Percentiles rank a stretch among this genome's conserved stretches.
phyloP scores from a whole-genome alignment of 768 basidiomycete genomes.

The Paxillus involutus region DNA sequence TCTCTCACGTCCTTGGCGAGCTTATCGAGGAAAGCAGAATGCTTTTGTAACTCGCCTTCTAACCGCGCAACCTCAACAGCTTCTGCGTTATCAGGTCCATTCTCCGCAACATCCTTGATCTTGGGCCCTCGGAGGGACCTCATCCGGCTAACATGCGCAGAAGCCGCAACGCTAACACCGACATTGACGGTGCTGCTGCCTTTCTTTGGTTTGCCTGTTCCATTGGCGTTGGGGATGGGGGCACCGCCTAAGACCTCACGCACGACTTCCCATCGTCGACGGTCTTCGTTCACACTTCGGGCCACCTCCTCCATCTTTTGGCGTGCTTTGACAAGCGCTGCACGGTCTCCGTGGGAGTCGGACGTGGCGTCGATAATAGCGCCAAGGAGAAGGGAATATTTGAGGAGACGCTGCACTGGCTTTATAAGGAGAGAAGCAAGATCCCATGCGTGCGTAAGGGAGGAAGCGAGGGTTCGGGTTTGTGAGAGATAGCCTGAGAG shows the following conservation, averaged over 20 bases:
- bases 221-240: conserved; percentile 36
- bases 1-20: conserved; percentile 63
- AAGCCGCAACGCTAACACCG: conserved; percentile 48
- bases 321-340: conserved; percentile 27
- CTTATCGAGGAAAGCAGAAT: conserved; percentile 57
- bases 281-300: conserved; percentile 74
- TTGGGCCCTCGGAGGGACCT: conserved; percentile 45
- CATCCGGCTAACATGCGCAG: conserved; percentile 62
- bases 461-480: conserved; percentile 64
- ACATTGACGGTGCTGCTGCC: conserved; percentile 39
- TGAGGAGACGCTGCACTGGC: conserved; percentile 93
- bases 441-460: conserved; percentile 88
- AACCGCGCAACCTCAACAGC: conserved; percentile 53
- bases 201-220: conserved; percentile 39
- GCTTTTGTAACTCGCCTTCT: conserved; percentile 55
- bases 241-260: conserved; percentile 62
- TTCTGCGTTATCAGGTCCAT: conserved; percentile 36
- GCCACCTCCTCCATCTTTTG: conserved; percentile 70
- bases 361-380: conserved; percentile 78
- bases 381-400: conserved; percentile 84
- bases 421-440: conserved; percentile 93
- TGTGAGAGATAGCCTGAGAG: conserved; percentile 65
- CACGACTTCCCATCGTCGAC: conserved; percentile 75
- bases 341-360: conserved; percentile 63
- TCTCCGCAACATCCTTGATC: conserved; percentile 31